These are phyloP conservation scores for Starmerella bombicola DNA, from an alignment of 805 yeast genomes.

Conservation along the genomic window DNA sequence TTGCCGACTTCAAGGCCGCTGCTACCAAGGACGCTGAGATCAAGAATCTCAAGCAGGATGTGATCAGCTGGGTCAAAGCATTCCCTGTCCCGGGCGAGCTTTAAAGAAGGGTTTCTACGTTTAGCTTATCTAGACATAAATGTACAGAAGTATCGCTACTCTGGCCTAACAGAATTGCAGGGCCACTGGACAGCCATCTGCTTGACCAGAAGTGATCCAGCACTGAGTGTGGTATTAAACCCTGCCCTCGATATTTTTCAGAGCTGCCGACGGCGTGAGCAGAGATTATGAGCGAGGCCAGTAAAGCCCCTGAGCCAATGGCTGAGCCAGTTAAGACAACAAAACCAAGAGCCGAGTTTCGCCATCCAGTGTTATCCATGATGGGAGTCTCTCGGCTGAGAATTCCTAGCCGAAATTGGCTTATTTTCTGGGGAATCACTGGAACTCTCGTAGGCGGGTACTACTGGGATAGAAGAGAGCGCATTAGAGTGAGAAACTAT, in stretches of 20 bases:
- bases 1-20: constrained; percentile 57
- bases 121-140: too few species aligned
- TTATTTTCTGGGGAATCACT: constrained; percentile 68
- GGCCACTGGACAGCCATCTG: not conserved
- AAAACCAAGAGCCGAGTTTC: constrained; percentile 18
- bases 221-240: not conserved
- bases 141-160: too few species aligned
- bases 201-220: not conserved
- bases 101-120: constrained; percentile 5
- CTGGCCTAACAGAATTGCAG: too few species aligned
- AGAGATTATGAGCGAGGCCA: too few species aligned
- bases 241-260: not conserved
- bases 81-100: constrained; percentile 60
- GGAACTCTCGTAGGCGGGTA: constrained; percentile 61
- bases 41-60: constrained; percentile 48
- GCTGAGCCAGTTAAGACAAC: too few species aligned
- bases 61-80: constrained; percentile 55
- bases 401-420: constrained; percentile 87
- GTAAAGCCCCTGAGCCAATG: too few species aligned
- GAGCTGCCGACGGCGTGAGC: too few species aligned
- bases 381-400: constrained; percentile 72
- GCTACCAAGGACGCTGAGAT: constrained; percentile 50
- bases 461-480: constrained; percentile 65
- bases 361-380: constrained; percentile 64
- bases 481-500: constrained; percentile 47